Base-by-base conservation (phyloP, 495 filamentous ascomycete genomes). In the Monascus purpureus region DNA sequence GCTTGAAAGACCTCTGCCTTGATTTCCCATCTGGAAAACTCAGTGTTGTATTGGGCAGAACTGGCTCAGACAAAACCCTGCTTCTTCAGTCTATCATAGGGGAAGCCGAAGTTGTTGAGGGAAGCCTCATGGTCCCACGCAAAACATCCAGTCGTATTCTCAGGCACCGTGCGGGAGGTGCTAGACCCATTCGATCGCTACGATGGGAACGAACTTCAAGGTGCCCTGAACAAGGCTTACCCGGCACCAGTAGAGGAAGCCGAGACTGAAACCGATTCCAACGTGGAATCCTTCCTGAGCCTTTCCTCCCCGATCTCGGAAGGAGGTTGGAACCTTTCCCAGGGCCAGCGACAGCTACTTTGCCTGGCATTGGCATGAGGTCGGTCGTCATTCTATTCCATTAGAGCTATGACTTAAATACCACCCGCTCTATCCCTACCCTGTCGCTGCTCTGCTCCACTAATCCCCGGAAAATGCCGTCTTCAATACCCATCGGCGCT, bases 141-240 rank as follows among this genome's bases (percentile, higher is more conserved):
- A 37, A 36, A 12, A 38, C 3, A 81, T 35, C 76, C 76, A 0
- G 77, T 80, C 12, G 61, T 86, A 5, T 82, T 84, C 56, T 74
- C 73, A 13, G 80, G 80, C 19, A 82, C 80, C 9, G 52, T 86
- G 22, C 70, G 80, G 30, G 64, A 58, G 23, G 84, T 84, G 41
- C 68, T 83, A 20, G 80, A 84, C 45, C 67, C 80, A 3, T 80
- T 80, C 37, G 58, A 75, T 29, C 51, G 77, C 27, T 68, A 74
- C 49, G 63, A 52, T 8, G 75, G 83, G 36, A 55, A 51, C 11
- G 71, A 73, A 41, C 68, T 83, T 11, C 61, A 60, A 17, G 73
- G 79, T 33, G 77, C 73, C 9, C 61, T 85, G 1, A 54, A 68
- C 20, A 68, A 75, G 4, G 77, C 81, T 2, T 75, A 83, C 35